These are phyloP conservation scores for Paraphaeosphaeria minitans DNA, from an alignment of 2,329 filamentous ascomycete genomes.

Conservation along the genomic window DNA sequence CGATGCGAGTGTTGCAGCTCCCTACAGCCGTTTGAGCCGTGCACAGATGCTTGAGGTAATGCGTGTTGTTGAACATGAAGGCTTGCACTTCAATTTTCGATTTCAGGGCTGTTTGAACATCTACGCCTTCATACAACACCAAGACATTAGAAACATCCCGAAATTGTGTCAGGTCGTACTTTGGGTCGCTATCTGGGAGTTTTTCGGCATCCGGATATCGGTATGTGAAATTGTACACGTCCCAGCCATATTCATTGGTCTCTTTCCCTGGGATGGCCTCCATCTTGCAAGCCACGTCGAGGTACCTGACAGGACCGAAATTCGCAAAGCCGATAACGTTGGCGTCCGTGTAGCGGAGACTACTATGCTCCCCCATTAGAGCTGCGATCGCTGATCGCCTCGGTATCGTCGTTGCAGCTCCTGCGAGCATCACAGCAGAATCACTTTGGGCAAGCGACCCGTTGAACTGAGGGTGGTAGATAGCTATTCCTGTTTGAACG, in stretches of 20 bases:
- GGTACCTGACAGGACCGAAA: no score
- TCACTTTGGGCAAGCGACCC: slow-evolving; percentile 8
- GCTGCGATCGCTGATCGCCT: slow-evolving; percentile 3
- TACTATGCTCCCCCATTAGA: slow-evolving; percentile 1
- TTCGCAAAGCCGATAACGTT: no score
- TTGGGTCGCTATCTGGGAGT: no score
- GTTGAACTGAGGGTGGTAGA: slow-evolving; percentile 8
- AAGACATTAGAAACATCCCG: no score
- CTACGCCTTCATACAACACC: no score
- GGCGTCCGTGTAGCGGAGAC: slow-evolving; percentile 2
- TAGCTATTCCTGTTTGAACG: neutral
- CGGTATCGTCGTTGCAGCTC: slow-evolving; percentile 4
- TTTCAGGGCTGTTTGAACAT: neutral
- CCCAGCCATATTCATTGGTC: no score
- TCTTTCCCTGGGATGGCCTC: no score
- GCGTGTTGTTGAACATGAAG: slow-evolving; percentile 11
- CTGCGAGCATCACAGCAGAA: slow-evolving; percentile 5
- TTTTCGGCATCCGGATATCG: no score
- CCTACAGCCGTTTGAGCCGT: slow-evolving; percentile 6
- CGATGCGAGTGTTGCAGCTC: neutral
- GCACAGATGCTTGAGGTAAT: slow-evolving; percentile 10
- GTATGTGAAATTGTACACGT: no score
- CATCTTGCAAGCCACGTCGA: no score
- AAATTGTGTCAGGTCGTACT: no score
- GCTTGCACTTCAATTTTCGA: slow-evolving; percentile 1